Percentiles rank a stretch among this genome's conserved stretches.
phyloP scores from a whole-genome alignment of 1,139 yeast species.

The Yamadazyma blattariae region DNA sequence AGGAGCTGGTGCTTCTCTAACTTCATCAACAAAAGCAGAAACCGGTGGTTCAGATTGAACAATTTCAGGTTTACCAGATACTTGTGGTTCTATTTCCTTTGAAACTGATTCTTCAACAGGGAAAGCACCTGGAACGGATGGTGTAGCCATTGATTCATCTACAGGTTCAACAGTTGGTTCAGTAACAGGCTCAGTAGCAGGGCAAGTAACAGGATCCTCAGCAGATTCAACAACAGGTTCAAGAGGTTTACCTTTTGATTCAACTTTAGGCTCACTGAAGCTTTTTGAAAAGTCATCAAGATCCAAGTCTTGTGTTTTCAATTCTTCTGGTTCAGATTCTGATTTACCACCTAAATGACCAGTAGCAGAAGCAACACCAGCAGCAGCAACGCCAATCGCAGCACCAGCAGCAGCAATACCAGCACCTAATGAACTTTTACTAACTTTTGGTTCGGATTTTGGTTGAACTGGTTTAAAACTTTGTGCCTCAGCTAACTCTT shows the following conservation, averaged over 20 bases:
- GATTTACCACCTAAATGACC: too few species aligned
- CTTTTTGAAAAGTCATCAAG: too few species aligned
- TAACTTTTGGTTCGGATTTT: slow-evolving; percentile 8
- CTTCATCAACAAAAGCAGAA: slow-evolving; percentile 24
- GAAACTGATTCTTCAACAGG: background rate
- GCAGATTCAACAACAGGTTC: too few species aligned
- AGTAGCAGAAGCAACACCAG: slow-evolving; percentile 5
- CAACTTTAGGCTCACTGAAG: background rate
- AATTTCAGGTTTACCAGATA: background rate
- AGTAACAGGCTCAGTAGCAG: too few species aligned
- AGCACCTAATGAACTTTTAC: slow-evolving; percentile 23
- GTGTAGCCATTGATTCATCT: too few species aligned
- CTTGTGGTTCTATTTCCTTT: background rate
- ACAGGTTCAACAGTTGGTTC: too few species aligned
- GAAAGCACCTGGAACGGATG: background rate
- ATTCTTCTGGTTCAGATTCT: background rate
- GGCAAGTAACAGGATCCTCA: too few species aligned
- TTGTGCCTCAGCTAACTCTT: slow-evolving; percentile 19
- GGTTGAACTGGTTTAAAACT: slow-evolving; percentile 19
- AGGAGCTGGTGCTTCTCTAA: slow-evolving; percentile 21
- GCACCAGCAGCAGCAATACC: slow-evolving; percentile 27
- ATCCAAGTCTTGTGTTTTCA: background rate
- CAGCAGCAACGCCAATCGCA: slow-evolving; percentile 17
- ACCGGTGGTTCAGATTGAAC: slow-evolving; percentile 6
- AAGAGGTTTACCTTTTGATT: background rate